Conservation (phyloP, 768 basidiomycete genomes). For the Exsudoporus frostii region DNA sequence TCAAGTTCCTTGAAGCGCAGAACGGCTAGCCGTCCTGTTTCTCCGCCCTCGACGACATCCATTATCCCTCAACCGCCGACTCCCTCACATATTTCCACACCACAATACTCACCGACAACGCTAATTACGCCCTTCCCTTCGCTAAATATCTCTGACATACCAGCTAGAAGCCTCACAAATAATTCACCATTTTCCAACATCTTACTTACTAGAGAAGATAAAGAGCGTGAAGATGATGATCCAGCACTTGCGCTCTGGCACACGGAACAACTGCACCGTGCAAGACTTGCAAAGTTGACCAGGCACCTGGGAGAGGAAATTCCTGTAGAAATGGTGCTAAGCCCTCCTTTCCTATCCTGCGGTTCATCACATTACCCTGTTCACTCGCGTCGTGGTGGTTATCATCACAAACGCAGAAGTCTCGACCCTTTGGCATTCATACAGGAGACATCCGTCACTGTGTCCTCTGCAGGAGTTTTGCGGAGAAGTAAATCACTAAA, state of each 20-base stretch:
- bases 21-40: neutral
- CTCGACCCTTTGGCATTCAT: constrained; percentile 10
- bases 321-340: constrained; percentile 34
- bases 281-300: constrained; percentile 36
- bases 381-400: neutral
- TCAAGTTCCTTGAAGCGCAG: neutral
- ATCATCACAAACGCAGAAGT: constrained; percentile 15
- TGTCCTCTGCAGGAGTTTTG: constrained; percentile 1
- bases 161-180: constrained; percentile 12
- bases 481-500: constrained; percentile 33
- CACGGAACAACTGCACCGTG: constrained; percentile 28
- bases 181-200: constrained; percentile 8
- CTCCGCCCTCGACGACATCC: neutral
- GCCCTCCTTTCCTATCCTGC: constrained; percentile 2
- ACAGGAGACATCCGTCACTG: neutral
- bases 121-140: constrained; percentile 12
- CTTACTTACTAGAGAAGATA: constrained; percentile 8
- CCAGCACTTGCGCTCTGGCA: neutral
- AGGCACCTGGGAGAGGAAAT: constrained; percentile 38
- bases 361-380: neutral
- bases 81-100: neutral
- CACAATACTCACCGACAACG: constrained; percentile 1
- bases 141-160: constrained; percentile 5
- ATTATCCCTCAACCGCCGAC: neutral
- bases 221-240: constrained; percentile 6